Base-by-base conservation (phyloP, 2,329 filamentous ascomycete species). In the Sclerotinia glacialis region DNA sequence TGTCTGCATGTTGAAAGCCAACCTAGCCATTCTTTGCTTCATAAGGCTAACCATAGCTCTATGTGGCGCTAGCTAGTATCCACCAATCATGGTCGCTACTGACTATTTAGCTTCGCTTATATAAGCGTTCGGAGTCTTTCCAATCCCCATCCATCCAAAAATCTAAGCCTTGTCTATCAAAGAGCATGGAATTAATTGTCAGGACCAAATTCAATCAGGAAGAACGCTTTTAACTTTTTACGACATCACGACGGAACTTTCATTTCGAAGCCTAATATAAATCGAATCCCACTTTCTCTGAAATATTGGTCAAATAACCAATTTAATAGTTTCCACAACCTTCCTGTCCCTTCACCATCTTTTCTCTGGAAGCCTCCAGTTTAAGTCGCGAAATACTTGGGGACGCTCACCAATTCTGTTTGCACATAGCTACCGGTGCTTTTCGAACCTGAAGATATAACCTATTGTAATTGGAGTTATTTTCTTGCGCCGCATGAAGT, bases 401-500 rank as follows among this genome's bases (percentile, higher is more conserved):
- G 44, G 12, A 46, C n/a, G 58, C 58, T 26, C 58, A 52, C 60
- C 16, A 23, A 18, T 31, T 63, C 31, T 40, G 16, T 63, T 42
- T 54, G 31, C 37, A 54, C 60, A 40, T 54, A 52, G 28, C 34
- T 42, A 63, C 37, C 18, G 23, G 28, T 54, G n/a, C n/a, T 42
- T 63, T 63, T 63, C 14, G 34, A 31, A 26, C 47, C 49, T 60
- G 58, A 61, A n/a, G 31, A 49, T 26, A 61, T 49, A 49, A 14
- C 7, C 9, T 40, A 61, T 61, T 49, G 44, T 18, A 12, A 61
- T 53, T 21, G 46, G 46, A 40, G 6, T 61, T 60, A 50, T 37
- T 34, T 44, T 8, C 14, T 61, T n/a, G n/a, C 64, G 34, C 64
- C 37, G 64, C 58, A 66, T 66, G 65, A 66, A 56, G 65, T 56